Evolutionary conservation across 2,329 filamentous ascomycete genomes (phyloP).

Genomic region (Scedosporium aurantiacum): DNA sequence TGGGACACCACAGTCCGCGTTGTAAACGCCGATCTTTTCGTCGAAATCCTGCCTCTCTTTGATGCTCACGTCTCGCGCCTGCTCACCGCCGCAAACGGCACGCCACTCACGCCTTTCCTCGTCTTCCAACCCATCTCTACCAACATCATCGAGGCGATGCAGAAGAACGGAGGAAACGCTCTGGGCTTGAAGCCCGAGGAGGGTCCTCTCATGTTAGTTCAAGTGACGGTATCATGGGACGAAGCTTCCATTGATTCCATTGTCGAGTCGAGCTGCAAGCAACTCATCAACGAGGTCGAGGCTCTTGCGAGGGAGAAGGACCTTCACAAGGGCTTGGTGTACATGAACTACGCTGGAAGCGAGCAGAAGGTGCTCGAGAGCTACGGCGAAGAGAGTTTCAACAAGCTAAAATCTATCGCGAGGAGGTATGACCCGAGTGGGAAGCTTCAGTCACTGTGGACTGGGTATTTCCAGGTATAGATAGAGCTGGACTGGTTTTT

Average conservation of each 20-base stretch:
- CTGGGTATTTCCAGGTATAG: slow-evolving; percentile 18
- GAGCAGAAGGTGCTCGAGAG: slow-evolving; percentile 25
- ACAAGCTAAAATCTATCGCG: slow-evolving; percentile 16
- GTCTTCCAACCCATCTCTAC: slow-evolving; percentile 30
- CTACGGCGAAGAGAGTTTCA: slow-evolving; percentile 27
- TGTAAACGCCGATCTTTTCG: slow-evolving; percentile 11
- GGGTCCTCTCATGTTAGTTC: slow-evolving; percentile 14
- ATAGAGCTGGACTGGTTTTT: background rate
- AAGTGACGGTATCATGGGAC: slow-evolving; percentile 14
- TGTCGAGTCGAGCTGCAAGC: slow-evolving; percentile 11
- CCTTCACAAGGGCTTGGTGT: slow-evolving; percentile 14
- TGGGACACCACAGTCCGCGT: slow-evolving; percentile 12
- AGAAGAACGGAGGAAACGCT: slow-evolving; percentile 25
- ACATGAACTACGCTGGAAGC: slow-evolving; percentile 32
- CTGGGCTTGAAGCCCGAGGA: slow-evolving; percentile 21
- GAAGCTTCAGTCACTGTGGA: slow-evolving; percentile 21
- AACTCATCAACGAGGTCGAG: slow-evolving; percentile 11
- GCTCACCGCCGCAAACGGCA: background rate
- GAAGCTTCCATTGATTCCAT: slow-evolving; percentile 11
- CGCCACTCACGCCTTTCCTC: slow-evolving; percentile 16
- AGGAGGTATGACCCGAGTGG: slow-evolving; percentile 21
- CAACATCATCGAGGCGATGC: slow-evolving; percentile 22
- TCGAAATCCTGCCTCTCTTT: slow-evolving; percentile 15
- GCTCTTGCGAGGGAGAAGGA: slow-evolving; percentile 6
- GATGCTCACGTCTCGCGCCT: slow-evolving; percentile 6